Base-by-base conservation (phyloP, 2,329 filamentous ascomycete genomes). In the Teratosphaeria nubilosa region DNA sequence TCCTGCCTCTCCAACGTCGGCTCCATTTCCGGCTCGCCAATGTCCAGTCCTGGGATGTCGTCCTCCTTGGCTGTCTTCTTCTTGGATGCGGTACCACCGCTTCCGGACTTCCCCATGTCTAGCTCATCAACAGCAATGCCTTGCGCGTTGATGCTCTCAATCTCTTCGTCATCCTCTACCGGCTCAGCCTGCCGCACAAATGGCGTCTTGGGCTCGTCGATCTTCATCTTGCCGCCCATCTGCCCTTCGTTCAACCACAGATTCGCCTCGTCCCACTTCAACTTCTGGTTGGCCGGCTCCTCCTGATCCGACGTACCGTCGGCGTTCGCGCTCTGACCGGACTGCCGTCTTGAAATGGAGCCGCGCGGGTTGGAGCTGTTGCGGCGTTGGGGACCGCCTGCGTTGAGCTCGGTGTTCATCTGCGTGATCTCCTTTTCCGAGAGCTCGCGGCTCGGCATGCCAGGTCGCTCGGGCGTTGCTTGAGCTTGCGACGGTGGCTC, bases 231-330 rank as follows among this genome's bases (percentile, higher is more conserved):
- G 62, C 88, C 87, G 60, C 86, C 90, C 75, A 89, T 91, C 75
- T 97, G 90, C 75, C 97, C 92, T 77, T 99, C 94, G 7, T 94
- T 94, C 56, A 99, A 82, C 76, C 96, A 99, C 32, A 99, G 82
- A 71, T 99, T 99, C 52, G 90, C 94, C 78, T 99, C 94, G 74
- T 99, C 94, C 94, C 94, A 99, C 77, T 96, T 96, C 65, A 99
- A 80, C 62, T 91, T 86, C 62, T 88, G 87, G 16, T 16, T 25
- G 59, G 82, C 86, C 58, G 79, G 80, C 54, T 84, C 81, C 55
- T 78, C 76, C 60, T 78, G 74, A 58, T 77, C 77, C 54, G 75
- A 72, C 48, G 64, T 61, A 59, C 66, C 74, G 14, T 55, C 53
- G 16, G 60, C 59, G 54, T 57, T 22, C 3, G 58, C 56, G 30